These are phyloP conservation scores for Saccharomyces uvarum DNA, from an alignment of 1,139 yeast species.

Conservation along the genomic window DNA sequence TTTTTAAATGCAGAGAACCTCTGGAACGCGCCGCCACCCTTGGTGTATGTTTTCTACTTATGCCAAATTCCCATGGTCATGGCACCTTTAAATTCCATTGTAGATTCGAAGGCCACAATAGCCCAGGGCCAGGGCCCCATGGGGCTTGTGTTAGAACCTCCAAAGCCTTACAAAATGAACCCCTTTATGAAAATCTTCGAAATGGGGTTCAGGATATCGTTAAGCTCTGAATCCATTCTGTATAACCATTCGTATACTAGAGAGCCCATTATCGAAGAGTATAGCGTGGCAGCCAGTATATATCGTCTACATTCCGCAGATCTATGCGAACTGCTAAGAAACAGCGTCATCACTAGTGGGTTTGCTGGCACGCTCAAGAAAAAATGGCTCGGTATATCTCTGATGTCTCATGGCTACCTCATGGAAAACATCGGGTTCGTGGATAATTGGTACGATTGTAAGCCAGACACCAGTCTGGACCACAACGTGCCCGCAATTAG, in stretches of 20 bases:
- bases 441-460: slow-evolving; percentile 4
- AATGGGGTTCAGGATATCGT: slow-evolving; percentile 53
- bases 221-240: slow-evolving; percentile 51
- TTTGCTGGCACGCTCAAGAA: slow-evolving; percentile 9
- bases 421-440: slow-evolving; percentile 4
- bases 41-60: slow-evolving; percentile 13
- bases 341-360: slow-evolving; percentile 14
- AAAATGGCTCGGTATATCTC: slow-evolving; percentile 10
- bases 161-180: slow-evolving; percentile 26
- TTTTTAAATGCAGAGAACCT: slow-evolving; percentile 15
- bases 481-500: slow-evolving; percentile 6
- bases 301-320: slow-evolving; percentile 55
- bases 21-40: slow-evolving; percentile 12
- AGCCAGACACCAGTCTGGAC: not conserved
- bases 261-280: slow-evolving; percentile 59
- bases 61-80: slow-evolving; percentile 17
- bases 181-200: slow-evolving; percentile 51
- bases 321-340: slow-evolving; percentile 46
- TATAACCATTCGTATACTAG: slow-evolving; percentile 43
- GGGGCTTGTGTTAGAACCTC: slow-evolving; percentile 3
- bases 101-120: not conserved
- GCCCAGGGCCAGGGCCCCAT: not conserved
- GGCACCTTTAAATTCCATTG: slow-evolving; percentile 18
- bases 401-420: not conserved
- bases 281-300: slow-evolving; percentile 59